Base-by-base conservation (phyloP, 176 grass and related monocot genomes). In the Eremochloa ophiuroides region DNA sequence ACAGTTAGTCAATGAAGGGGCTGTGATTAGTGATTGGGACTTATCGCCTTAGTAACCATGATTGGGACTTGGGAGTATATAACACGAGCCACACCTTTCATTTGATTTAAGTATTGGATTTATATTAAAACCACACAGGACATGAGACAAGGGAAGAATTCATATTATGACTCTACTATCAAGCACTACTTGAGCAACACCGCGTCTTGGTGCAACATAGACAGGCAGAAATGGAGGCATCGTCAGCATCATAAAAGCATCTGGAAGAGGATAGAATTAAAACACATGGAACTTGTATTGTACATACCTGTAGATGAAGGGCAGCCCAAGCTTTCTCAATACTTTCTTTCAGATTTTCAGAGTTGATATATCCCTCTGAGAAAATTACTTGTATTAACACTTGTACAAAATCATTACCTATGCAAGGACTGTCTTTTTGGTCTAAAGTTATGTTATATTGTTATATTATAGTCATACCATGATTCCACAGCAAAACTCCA, bases 401-500 rank as follows among this genome's bases (percentile, higher is more conserved):
- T 80, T 37, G 37, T 12, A 2, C 74, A 81, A 42, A 81, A 55
- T 8, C 10, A 25, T 43, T 23, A 37, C 26, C 69, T 35, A 86
- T 27, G 8, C 22, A 71, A 65, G 60, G 12, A 84, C 44, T 39
- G 7, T 44, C n/a, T 69, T 29, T 47, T 30, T n/a, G 16, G 12
- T 66, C n/a, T 40, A 50, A 83, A 72, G 4, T 55, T 64, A 5
- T 72, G 64, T 58, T 85, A 53, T 51, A 35, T 10, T 56, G 34
- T 86, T n/a, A n/a, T n/a, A n/a, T n/a, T n/a, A n/a, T n/a, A 56
- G 55, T 11, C 76, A 53, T 98, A 98, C 96, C 96, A 88, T 95
- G 85, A 93, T 93, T 76, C 86, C 93, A 98, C 41, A 98, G 62
- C 88, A 95, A 81, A 72, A 94, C 75, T 81, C 92, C 95, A 84